phyloP scores from a whole-genome alignment of 192 early-diverging fungal species.

The Martensiomyces pterosporus region DNA sequence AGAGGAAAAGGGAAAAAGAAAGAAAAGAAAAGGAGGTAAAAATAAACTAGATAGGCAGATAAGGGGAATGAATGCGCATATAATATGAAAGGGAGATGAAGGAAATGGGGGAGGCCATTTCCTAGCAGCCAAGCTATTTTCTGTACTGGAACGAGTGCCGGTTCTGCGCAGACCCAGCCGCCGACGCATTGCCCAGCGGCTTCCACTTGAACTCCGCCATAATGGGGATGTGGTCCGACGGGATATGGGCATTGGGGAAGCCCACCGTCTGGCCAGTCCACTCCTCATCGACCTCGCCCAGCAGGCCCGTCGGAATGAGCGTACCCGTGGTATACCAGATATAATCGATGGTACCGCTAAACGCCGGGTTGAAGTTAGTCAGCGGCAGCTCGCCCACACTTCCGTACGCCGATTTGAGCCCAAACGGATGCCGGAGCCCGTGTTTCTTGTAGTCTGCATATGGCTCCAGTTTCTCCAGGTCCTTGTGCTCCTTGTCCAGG shows the following conservation, averaged over 20 bases:
- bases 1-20: slow-evolving; percentile 14
- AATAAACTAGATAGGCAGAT: no score
- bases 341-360: slow-evolving; percentile 88
- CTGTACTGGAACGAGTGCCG: slow-evolving; percentile 41
- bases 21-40: slow-evolving; percentile 10
- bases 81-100: no score
- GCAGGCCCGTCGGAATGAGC: slow-evolving; percentile 69
- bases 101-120: no score
- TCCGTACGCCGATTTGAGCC: slow-evolving; percentile 79
- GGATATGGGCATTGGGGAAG: slow-evolving; percentile 88
- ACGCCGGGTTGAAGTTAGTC: slow-evolving; percentile 88
- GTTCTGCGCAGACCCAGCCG: slow-evolving; percentile 11
- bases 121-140: no score
- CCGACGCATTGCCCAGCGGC: slow-evolving; percentile 13
- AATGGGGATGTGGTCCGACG: slow-evolving; percentile 75
- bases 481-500: slow-evolving; percentile 76
- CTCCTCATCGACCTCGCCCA: slow-evolving; percentile 77
- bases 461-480: slow-evolving; percentile 68
- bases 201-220: slow-evolving; percentile 70
- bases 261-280: slow-evolving; percentile 78
- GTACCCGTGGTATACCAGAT: slow-evolving; percentile 84
- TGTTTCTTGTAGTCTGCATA: slow-evolving; percentile 85
- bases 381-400: slow-evolving; percentile 73
- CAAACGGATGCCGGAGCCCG: slow-evolving; percentile 76
- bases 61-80: no score